Base-by-base conservation (phyloP, 2,329 filamentous ascomycete species). In the Volutella citrinella region DNA sequence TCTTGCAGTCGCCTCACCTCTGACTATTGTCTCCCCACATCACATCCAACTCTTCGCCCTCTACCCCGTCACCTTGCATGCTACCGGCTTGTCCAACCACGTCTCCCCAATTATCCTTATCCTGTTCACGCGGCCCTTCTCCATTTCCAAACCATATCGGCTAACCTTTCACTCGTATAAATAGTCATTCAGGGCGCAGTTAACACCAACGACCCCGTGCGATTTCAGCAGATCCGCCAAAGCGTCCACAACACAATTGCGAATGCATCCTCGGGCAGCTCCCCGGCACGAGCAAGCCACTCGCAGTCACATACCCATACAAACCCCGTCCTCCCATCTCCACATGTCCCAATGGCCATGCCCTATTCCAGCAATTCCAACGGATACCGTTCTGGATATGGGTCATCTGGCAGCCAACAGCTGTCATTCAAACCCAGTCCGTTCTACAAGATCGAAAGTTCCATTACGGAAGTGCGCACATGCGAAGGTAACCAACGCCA, bases 391-490 rank as follows among this genome's bases (percentile, higher is more conserved):
- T 31, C 42, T 18, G 32, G 32, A n/a, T 23, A 39, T 15, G 32
- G 34, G 16, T 37, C 49, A 13, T 54, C 46, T 26, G 37, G 38
- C 19, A 36, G 43, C 9, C 30, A 28, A 41, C 30, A 17, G 35
- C 34, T 63, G 14, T 37, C 43, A 10, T 74, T 72, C 66, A 91
- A 87, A 53, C 61, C 79, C 5, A 95, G 88, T 52, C 91, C 93
- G 0, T 98, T 96, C 60, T 96, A 91, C 55, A 76, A 77, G 10
- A 70, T 91, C 19, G 58, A 81, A 27, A 69, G 78, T 34, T 72
- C 78, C 18, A 62, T 96, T 6, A 78, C 86, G 6, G 66, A 72
- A 7, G 66, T 82, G 13, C 72, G 78, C 25, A 74, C 79, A 35
- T 86, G 89, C 45, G 86, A 91, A 59, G 75, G 90, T 90, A 71